Evolutionary conservation across 2,329 filamentous ascomycete species (phyloP).

Genomic region (Trichoderma lentiforme): DNA sequence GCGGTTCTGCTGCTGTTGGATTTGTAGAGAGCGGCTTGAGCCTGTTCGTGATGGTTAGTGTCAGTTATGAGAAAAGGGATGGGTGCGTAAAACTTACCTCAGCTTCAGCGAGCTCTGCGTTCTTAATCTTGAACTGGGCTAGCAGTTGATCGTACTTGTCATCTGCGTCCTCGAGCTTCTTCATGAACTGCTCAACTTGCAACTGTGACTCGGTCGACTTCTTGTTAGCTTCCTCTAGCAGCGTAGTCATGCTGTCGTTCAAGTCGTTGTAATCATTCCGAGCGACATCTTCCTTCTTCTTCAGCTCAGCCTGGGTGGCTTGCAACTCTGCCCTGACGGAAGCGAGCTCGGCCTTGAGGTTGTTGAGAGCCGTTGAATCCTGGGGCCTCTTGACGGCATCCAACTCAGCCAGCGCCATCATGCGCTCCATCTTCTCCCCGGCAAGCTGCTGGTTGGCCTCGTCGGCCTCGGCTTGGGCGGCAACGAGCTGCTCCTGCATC

Average conservation of each 20-base stretch:
- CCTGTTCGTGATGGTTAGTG: slow-evolving; percentile 31
- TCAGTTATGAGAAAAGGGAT: background rate
- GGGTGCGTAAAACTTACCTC: slow-evolving; percentile 41
- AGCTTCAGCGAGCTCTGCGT: slow-evolving; percentile 60
- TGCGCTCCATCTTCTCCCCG: slow-evolving; percentile 58
- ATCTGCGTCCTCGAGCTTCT: slow-evolving; percentile 46
- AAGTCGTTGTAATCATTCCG: slow-evolving; percentile 61
- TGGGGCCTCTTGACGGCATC: slow-evolving; percentile 54
- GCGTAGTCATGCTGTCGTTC: slow-evolving; percentile 58
- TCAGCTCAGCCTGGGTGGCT: slow-evolving; percentile 36
- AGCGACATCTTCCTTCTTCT: slow-evolving; percentile 50
- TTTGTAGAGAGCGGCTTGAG: slow-evolving; percentile 42
- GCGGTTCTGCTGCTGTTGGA: slow-evolving; percentile 49
- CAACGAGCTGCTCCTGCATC: slow-evolving; percentile 43
- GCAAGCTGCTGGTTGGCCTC: slow-evolving; percentile 53
- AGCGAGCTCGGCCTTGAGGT: slow-evolving; percentile 48
- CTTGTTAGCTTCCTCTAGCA: slow-evolving; percentile 57
- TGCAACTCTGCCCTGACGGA: slow-evolving; percentile 33
- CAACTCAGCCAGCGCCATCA: slow-evolving; percentile 57
- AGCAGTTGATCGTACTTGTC: slow-evolving; percentile 49
- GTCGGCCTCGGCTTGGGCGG: slow-evolving; percentile 47
- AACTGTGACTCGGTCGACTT: slow-evolving; percentile 52
- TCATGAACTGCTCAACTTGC: slow-evolving; percentile 45
- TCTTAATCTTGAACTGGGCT: slow-evolving; percentile 59
- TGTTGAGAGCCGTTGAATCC: slow-evolving; percentile 54